phyloP scores from a whole-genome alignment of 2,329 filamentous ascomycete species.

The Talaromyces sp. region DNA sequence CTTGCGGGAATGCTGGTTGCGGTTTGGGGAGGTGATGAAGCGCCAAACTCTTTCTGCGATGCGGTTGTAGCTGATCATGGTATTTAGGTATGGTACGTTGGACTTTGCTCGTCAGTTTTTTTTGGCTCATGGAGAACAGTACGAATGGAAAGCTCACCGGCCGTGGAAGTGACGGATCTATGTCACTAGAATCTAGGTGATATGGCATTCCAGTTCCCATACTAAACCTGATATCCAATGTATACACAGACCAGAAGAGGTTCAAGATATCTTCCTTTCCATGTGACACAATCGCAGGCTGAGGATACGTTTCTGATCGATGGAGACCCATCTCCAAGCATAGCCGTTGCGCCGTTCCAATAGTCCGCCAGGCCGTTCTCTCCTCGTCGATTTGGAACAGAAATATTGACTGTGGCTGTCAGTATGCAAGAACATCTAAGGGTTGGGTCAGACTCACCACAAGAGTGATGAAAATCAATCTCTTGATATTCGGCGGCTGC shows the following conservation, averaged over 20 bases:
- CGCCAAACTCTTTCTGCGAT: constrained; percentile 83
- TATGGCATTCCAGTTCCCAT: constrained; percentile 85
- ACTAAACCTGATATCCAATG: constrained; percentile 82
- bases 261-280: constrained; percentile 66
- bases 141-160: constrained; percentile 54
- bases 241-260: constrained; percentile 82
- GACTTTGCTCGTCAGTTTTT: not conserved
- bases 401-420: constrained; percentile 58
- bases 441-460: constrained; percentile 26
- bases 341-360: constrained; percentile 75
- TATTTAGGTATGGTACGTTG: constrained; percentile 65
- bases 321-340: constrained; percentile 81
- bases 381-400: constrained; percentile 85
- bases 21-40: constrained; percentile 68
- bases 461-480: constrained; percentile 56
- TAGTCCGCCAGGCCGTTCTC: constrained; percentile 79
- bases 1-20: constrained; percentile 61
- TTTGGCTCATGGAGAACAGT: not conserved
- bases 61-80: constrained; percentile 79
- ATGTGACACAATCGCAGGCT: constrained; percentile 61
- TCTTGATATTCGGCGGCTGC: constrained; percentile 56
- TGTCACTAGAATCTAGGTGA: constrained; percentile 75
- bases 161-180: constrained; percentile 72
- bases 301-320: constrained; percentile 66
- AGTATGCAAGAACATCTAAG: not conserved